These are phyloP conservation scores for Citrullus colocynthis DNA, from an alignment of 306 rosid genomes.

Conservation along the genomic window DNA sequence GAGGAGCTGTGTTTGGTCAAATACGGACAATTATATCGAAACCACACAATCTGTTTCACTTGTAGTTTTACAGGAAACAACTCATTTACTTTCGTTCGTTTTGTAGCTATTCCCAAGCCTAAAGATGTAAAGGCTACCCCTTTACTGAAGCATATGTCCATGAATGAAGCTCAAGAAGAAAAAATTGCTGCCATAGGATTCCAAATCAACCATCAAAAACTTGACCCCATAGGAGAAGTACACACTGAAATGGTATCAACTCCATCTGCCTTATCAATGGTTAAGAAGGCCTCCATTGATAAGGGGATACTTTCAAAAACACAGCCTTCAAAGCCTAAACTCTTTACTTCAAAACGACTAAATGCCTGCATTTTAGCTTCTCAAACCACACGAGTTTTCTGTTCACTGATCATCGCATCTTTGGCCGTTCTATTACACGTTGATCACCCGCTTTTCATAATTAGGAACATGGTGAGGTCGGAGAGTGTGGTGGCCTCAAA, in stretches of 20 bases:
- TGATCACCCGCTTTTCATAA: constrained; percentile 19
- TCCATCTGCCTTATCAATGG: constrained; percentile 2
- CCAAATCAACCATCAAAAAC: not conserved
- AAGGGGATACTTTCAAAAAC: constrained; percentile 2
- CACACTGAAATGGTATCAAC: not conserved
- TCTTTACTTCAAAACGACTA: constrained; percentile 55
- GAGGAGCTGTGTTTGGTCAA: not conserved
- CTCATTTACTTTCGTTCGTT: not conserved
- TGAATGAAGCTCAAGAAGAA: not conserved
- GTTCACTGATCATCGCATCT: constrained; percentile 41
- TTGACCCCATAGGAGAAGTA: not conserved
- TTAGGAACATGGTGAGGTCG: constrained; percentile 26
- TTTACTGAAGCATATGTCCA: not conserved
- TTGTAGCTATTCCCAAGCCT: not conserved
- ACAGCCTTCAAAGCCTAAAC: not conserved
- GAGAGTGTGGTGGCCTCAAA: constrained; percentile 31
- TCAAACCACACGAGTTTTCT: constrained; percentile 35
- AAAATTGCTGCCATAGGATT: not conserved
- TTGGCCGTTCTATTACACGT: constrained; percentile 39
- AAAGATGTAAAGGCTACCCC: not conserved
- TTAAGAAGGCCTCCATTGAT: constrained; percentile 2
- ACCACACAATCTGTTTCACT: not conserved
- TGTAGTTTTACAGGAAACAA: not conserved
- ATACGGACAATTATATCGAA: not conserved
- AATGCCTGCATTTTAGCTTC: constrained; percentile 48